Base-by-base conservation (phyloP, 257 asterid species). In the Penstemon davidsonii region DNA sequence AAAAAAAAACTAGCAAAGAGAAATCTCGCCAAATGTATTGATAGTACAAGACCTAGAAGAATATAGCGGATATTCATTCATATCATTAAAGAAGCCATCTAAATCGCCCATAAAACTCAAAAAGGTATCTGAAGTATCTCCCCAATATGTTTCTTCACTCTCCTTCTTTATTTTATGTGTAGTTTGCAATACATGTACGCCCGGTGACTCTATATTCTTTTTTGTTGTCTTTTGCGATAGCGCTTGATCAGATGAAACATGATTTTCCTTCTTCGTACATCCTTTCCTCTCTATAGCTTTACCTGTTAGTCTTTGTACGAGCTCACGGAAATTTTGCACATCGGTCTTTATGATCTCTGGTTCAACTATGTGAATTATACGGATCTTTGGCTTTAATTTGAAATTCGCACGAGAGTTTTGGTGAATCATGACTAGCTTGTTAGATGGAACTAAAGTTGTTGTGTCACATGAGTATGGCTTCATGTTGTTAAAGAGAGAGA, bases 301-400 rank as follows among this genome's bases (percentile, higher is more conserved):
- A 38, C 96, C 96, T 0, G 96, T 89, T 51, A 89, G 87, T 66
- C 84, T 83, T 55, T 89, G 96, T 1, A 89, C 96, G 36, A 89
- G 85, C 72, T 74, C 82, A 3, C 87, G 80, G 69, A 89, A 89
- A 54, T 87, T 81, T 51, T 84, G 76, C 4, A 72, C 90, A 38
- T 82, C 85, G 4, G 92, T 84, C 75, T 81, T 84, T 58, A 89
- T 89, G 70, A 89, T 80, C 56, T 87, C 72, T 4, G 95, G 95
- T 50, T 86, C 89, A 33, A 82, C 78, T 51, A 87, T 67, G 85
- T 89, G 92, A 73, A 85, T 85, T 73, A 89, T 81, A 62, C 96
- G 91, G 12, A 87, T 85, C 75, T 84, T 87, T 0, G 95, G 92
- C 85, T 83, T 87, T 43, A 66, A 42, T 65, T 80, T 83, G 74